Evolutionary conservation across 116 monocot genomes (phyloP), one percentile per base, ranked within the genome.

Genomic region (Trichopus zeylanicus): DNA sequence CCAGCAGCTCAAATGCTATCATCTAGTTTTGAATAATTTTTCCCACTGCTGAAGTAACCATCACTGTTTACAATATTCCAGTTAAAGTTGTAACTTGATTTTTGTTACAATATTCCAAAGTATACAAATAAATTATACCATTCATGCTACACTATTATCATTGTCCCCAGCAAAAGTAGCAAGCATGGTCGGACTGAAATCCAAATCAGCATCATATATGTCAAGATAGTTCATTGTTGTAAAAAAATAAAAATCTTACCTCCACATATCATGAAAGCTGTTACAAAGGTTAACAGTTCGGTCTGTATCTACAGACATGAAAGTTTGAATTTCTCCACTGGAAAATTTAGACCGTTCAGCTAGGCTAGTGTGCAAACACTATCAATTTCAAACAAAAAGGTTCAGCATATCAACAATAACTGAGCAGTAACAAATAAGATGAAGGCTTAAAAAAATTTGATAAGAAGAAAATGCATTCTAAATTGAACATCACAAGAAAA

Each of bases 181-280:
- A 4, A 33, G 32, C 6, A 33, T 33, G 32, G 32, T 33, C 32
- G 8, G 8, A 33, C 8, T 4, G 32, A 5, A 33, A 33, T 46
- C 46, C 15, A 46, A 15, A 15, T 35, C 34, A 6, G 34, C 5
- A 35, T 6, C 10, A 35, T 35, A 35, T 10, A 35, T 35, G 34
- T 35, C 34, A 35, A 35, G 34, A 6, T 35, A 35, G 34, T 35
- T 35, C 10, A 6, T 10, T 35, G 7, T 6, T 35, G 34, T 35
- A 35, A 35, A 35, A 6, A 5, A 68, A 38, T 39, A 18, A 29
- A 35, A 38, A 7, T 4, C 58, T 22, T 80, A 91, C 97, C 97
- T 97, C 97, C 97, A 97, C 63, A 79, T 71, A 71, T 97, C 97
- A 73, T 97, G 97, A 68, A 97, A 79, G 63, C 97, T 97, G 46